Evolutionary conservation across 2,329 filamentous ascomycete genomes (phyloP).

Genomic region (Aspergillus latus): DNA sequence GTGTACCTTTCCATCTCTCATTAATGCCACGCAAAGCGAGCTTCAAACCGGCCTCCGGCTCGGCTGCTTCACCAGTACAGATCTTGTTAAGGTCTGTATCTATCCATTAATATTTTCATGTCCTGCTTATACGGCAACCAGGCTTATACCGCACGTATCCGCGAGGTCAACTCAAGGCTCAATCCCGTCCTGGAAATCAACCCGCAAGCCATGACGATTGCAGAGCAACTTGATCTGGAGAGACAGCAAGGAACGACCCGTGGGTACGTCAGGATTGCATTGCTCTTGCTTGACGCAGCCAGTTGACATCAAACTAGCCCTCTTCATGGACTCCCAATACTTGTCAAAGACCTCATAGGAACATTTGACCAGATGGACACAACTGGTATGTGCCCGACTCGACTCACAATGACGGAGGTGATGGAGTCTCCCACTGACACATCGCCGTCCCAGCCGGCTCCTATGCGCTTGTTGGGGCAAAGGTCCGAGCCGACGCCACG

Average conservation of each 20-base stretch:
- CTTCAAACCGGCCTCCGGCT: conserved; percentile 50
- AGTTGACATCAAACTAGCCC: conserved; percentile 38
- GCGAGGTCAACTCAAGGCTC: conserved; percentile 54
- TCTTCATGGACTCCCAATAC: conserved; percentile 64
- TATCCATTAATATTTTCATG: not conserved
- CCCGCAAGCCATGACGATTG: conserved; percentile 54
- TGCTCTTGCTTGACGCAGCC: too few relatives aligned
- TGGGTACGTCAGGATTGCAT: conserved; percentile 35
- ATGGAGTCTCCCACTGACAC: not conserved
- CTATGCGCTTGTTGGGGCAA: conserved; percentile 60
- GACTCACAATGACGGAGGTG: not conserved
- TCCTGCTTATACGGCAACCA: conserved; percentile 22
- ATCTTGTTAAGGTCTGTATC: conserved; percentile 50
- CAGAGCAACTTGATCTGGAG: conserved; percentile 49
- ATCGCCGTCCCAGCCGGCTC: conserved; percentile 54
- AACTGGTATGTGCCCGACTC: conserved; percentile 38
- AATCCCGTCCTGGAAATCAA: conserved; percentile 57
- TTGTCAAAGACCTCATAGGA: conserved; percentile 68
- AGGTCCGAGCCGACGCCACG: conserved; percentile 57
- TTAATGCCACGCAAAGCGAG: conserved; percentile 55
- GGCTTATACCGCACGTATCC: conserved; percentile 54
- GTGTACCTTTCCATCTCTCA: conserved; percentile 40
- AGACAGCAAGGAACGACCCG: conserved; percentile 48
- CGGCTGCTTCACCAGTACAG: conserved; percentile 57
- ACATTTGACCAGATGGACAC: conserved; percentile 64